Conservation (phyloP, 805 yeast species). For the Kodamaea fukazawae region DNA sequence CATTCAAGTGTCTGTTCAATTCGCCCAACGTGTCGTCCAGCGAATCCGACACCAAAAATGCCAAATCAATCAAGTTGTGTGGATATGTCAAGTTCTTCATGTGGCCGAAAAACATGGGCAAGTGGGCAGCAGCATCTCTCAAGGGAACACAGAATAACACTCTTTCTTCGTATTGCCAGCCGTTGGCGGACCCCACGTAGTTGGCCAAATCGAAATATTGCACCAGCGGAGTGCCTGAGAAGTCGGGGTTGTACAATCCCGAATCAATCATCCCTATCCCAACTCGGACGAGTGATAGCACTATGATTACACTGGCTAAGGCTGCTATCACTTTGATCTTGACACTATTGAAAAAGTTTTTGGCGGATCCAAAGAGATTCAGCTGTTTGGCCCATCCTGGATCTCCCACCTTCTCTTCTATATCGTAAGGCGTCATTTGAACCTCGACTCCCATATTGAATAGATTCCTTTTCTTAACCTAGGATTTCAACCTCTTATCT, state of each 20-base stretch:
- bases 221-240: slow-evolving; percentile 37
- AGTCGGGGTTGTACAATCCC: slow-evolving; percentile 32
- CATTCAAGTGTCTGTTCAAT: slow-evolving; percentile 53
- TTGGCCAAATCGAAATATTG: slow-evolving; percentile 71
- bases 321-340: slow-evolving; percentile 7
- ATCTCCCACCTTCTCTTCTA: slow-evolving; percentile 13
- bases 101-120: slow-evolving; percentile 86
- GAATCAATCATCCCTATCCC: not conserved
- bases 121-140: slow-evolving; percentile 87
- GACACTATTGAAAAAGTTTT: not conserved
- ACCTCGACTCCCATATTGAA: slow-evolving; percentile 12
- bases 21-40: slow-evolving; percentile 81
- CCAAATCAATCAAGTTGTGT: slow-evolving; percentile 74
- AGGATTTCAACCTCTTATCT: not conserved
- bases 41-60: slow-evolving; percentile 88
- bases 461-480: not conserved
- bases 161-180: slow-evolving; percentile 79
- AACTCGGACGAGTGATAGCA: slow-evolving; percentile 7
- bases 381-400: not conserved
- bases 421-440: slow-evolving; percentile 25
- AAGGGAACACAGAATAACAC: slow-evolving; percentile 84
- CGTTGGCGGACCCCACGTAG: slow-evolving; percentile 62
- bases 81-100: slow-evolving; percentile 81
- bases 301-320: slow-evolving; percentile 2
- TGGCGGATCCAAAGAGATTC: not conserved